Conservation (phyloP, 1,139 yeast genomes). For the Yamadazyma pseudoaaseri region DNA sequence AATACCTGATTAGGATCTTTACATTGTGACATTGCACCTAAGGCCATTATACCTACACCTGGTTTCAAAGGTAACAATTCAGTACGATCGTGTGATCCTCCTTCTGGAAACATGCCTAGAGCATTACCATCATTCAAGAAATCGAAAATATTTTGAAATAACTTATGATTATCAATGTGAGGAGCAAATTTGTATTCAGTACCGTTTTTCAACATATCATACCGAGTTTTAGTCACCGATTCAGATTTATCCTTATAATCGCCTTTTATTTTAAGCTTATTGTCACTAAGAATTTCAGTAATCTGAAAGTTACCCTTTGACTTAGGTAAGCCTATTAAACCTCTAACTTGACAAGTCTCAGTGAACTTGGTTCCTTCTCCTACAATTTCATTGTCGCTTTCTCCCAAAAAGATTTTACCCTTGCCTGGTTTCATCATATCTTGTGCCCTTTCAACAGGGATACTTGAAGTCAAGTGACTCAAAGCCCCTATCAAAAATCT, state of each 20-base stretch:
- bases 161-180: conserved; percentile 58
- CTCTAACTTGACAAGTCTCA: conserved; percentile 44
- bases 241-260: conserved; percentile 17
- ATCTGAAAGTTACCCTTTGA: conserved; percentile 60
- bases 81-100: conserved; percentile 92
- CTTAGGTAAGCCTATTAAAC: conserved; percentile 61
- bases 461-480: conserved; percentile 58
- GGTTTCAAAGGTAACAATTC: conserved; percentile 90
- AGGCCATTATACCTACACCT: conserved; percentile 97
- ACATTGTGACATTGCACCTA: conserved; percentile 69
- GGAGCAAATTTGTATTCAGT: conserved; percentile 57
- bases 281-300: conserved; percentile 51
- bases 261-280: conserved; percentile 42
- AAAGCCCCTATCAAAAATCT: conserved; percentile 52
- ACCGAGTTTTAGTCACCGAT: conserved; percentile 27
- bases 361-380: conserved; percentile 54
- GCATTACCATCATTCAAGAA: conserved; percentile 57
- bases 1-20: conserved; percentile 75
- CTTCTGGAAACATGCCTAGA: conserved; percentile 71
- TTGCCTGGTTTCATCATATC: conserved; percentile 50
- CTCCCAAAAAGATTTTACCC: conserved; percentile 42
- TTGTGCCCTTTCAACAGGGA: conserved; percentile 75
- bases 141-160: conserved; percentile 63
- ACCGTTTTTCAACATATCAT: conserved; percentile 43
- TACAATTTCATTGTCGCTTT: conserved; percentile 25